Base-by-base conservation (phyloP, 2,329 filamentous ascomycete species). In the Didymella pomorum region DNA sequence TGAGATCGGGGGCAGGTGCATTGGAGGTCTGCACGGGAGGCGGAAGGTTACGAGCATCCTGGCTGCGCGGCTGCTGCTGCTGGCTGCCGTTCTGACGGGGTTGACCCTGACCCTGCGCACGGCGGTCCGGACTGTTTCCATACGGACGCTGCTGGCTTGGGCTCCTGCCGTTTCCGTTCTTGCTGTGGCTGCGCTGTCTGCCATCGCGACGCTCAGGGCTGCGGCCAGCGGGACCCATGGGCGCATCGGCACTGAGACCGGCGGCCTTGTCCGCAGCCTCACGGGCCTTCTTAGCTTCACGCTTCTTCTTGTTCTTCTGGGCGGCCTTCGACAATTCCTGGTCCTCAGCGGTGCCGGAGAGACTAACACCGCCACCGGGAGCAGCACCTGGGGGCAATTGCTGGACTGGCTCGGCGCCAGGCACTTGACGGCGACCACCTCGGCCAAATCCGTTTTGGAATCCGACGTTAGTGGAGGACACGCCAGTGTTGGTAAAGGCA, bases 271-370 rank as follows among this genome's bases (percentile, higher is more conserved):
- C 87, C 18, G 92, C 91, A 6, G 83, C 85, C 45, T 95, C 93
- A 75, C 93, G 95, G 50, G 86, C 86, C 80, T 97, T 98, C 84
- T 96, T 97, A 66, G 91, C 91, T 67, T 91, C 89, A 44, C 95
- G 87, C 86, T 98, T 98, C 87, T 98, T 98, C 87, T 98, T 98
- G 81, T 97, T 97, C 85, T 97, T 97, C 69, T 92, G 82, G 12
- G 91, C 93, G 52, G 90, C 87, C 81, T 95, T 96, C 62, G 91
- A 93, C 61, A 95, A 77, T 67, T 85, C 88, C 60, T 92, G 90
- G 42, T 88, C 80, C 79, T 89, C 77, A 63, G 80, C 84, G 14
- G 89, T 87, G 5, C 85, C 84, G 25, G 88, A 87, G 44, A 91
- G 83, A 62, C 85, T 86, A 41, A 88, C 86, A 42, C 86, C 87